A percentile compares a stretch with the other conserved stretches of the same genome.
phyloP scores from a whole-genome alignment of 1,284 basidiomycete species.

The Boletellus dicymbophilus region DNA sequence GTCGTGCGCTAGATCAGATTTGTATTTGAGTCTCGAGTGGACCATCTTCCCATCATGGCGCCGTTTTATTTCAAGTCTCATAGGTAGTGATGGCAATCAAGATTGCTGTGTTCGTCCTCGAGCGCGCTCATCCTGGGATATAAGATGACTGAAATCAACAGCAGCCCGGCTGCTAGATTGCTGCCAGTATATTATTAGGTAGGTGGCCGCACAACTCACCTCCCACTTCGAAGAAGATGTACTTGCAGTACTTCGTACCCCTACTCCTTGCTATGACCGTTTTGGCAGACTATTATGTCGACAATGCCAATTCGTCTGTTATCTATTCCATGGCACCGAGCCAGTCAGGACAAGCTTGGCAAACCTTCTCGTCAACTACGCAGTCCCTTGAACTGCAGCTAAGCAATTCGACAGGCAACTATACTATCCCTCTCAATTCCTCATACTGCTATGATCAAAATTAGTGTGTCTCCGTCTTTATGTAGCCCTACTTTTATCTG shows the following conservation, averaged over 20 bases:
- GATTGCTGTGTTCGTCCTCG: not conserved
- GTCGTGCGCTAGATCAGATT: not conserved
- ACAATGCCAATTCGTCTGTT: slow-evolving; percentile 24
- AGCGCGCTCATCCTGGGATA: not conserved
- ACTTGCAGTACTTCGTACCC: not conserved
- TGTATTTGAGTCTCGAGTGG: too few species aligned
- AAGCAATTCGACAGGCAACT: slow-evolving; percentile 24
- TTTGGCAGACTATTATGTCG: slow-evolving; percentile 22
- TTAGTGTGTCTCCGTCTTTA: slow-evolving; percentile 17
- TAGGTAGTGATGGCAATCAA: too few species aligned
- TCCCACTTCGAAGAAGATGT: slow-evolving; percentile 11
- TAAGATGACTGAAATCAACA: not conserved
- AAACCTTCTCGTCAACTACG: slow-evolving; percentile 10
- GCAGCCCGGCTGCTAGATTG: too few species aligned
- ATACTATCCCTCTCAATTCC: slow-evolving; percentile 15
- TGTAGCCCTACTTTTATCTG: not conserved
- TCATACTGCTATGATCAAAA: slow-evolving; percentile 25
- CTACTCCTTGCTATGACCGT: slow-evolving; percentile 14
- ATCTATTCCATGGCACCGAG: slow-evolving; percentile 16
- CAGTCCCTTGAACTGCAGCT: slow-evolving; percentile 6
- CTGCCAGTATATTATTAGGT: too few species aligned
- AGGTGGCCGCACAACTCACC: too few species aligned
- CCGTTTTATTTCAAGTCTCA: too few species aligned
- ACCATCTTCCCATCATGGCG: too few species aligned
- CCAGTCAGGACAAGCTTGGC: slow-evolving; percentile 13